Evolutionary conservation across 2,329 filamentous ascomycete genomes (phyloP), one percentile per base, ranked within the genome.

Genomic region (Hirsutella minnesotensis): DNA sequence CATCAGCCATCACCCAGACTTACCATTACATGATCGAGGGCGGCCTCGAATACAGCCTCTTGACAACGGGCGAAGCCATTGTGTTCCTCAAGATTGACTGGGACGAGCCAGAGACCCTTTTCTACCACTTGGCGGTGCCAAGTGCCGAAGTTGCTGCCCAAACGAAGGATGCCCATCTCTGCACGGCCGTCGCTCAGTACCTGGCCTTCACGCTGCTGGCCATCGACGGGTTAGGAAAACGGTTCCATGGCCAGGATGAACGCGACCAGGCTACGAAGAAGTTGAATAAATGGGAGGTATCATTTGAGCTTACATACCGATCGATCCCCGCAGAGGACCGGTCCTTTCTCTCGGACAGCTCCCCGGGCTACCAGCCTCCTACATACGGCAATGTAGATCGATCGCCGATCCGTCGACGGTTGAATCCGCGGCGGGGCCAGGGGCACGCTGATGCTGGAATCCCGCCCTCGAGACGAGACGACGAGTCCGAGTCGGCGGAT

Each of bases 1-100:
- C 61, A 9, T 59, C 67, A 16, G 62, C 68, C 16, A 51, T 74
- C 30, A 66, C 65, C 3, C 64, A 74, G 52, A 64, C 61, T 1
- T 74, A 67, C 48, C 61, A 67, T 31, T 72, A 72, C 51, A 75
- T 75, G 61, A 60, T 74, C n/a, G 49, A 65, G 42, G 55, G 53
- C 15, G 64, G 70, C 0, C 54, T 70, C 12, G 59, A 67, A 44
- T 69, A 68, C 47, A 60, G 68, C 13, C 55, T 60, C 3, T 43
- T 71, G 15, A 63, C 57, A n/a, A 70, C 63, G 1, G 63, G 65
- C 24, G 62, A 71, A 51, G 58, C 60, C 1, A 62, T 63, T 42
- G 60, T 70, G 24, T 71, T 70, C 45, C 57, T 72, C 20, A 60
- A 57, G 37, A 46, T 68, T 9, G 47, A 60, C 42, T 58, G 48